These are phyloP conservation scores for Puccinia triticina DNA, from an alignment of 1,284 basidiomycete genomes.

Conservation along the genomic window DNA sequence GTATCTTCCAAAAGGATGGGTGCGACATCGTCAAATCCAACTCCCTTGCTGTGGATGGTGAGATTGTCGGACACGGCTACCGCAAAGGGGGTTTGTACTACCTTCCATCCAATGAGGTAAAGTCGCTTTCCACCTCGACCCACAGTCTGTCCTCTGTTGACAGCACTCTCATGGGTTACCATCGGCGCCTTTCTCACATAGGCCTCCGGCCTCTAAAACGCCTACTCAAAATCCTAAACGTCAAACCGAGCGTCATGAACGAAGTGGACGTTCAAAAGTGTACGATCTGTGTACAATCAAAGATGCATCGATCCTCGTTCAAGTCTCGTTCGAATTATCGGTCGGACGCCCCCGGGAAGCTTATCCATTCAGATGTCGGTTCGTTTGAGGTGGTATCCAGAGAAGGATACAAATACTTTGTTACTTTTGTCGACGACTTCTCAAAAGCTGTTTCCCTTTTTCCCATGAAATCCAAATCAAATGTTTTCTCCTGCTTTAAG, in stretches of 20 bases:
- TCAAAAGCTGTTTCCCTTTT: neutral
- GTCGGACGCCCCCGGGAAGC: neutral
- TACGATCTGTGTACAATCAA: neutral
- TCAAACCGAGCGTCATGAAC: neutral
- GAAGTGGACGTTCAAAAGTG: neutral
- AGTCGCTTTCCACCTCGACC: no score
- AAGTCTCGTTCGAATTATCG: neutral
- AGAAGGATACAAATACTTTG: neutral
- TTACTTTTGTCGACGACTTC: neutral
- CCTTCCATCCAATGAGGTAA: no score
- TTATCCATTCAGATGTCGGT: conserved; percentile 17
- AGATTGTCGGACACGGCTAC: no score
- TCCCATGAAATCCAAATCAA: conserved; percentile 3
- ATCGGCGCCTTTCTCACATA: neutral
- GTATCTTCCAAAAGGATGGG: no score
- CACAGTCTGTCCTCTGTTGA: no score
- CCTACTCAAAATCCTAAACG: neutral
- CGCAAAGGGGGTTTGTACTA: no score
- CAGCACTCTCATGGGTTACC: neutral
- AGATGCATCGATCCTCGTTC: neutral
- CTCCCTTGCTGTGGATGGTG: no score
- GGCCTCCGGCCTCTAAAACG: neutral
- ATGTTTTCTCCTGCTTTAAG: conserved; percentile 55
- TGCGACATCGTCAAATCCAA: no score
- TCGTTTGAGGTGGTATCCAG: neutral